Evolutionary conservation across 2,329 filamentous ascomycete species (phyloP).

Genomic region (Blastomyces parvus): DNA sequence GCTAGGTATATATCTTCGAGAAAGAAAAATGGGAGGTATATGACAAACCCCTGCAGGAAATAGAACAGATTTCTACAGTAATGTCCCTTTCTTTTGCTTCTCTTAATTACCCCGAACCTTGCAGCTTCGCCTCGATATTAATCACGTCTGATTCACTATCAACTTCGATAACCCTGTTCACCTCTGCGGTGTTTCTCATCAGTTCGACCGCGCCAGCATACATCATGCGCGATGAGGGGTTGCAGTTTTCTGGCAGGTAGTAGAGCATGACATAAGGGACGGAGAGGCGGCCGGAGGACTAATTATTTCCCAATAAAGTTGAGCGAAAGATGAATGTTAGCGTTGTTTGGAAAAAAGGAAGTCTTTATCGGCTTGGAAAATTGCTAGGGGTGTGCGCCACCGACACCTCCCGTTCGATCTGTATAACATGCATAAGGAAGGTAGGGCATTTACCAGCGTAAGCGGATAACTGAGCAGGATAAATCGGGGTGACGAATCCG

Average conservation of each 20-base stretch:
- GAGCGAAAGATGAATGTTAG: not conserved
- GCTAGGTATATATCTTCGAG: not conserved
- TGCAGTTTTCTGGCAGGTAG: conserved; percentile 88
- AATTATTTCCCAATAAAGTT: conserved; percentile 5
- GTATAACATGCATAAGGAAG: no score
- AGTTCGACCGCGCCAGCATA: conserved; percentile 95
- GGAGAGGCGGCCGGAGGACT: conserved; percentile 73
- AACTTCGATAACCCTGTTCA: conserved; percentile 78
- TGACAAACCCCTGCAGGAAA: not conserved
- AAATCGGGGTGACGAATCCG: conserved; percentile 83
- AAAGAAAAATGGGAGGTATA: not conserved
- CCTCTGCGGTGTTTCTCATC: conserved; percentile 86
- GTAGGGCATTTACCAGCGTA: conserved; percentile 55
- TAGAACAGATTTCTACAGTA: not conserved
- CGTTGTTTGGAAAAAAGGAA: not conserved
- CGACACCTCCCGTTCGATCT: not conserved
- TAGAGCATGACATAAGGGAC: conserved; percentile 93
- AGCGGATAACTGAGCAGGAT: conserved; percentile 85
- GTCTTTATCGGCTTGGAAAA: not conserved
- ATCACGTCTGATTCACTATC: conserved; percentile 70
- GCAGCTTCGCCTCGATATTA: conserved; percentile 62
- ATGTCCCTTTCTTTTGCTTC: not conserved
- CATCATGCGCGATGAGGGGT: conserved; percentile 77
- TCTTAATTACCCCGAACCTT: conserved; percentile 21
- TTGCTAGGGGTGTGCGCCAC: not conserved